Evolutionary conservation across 2,329 filamentous ascomycete species (phyloP), one percentile per base, ranked within the genome.

Genomic region (Aureobasidium mangrovei): DNA sequence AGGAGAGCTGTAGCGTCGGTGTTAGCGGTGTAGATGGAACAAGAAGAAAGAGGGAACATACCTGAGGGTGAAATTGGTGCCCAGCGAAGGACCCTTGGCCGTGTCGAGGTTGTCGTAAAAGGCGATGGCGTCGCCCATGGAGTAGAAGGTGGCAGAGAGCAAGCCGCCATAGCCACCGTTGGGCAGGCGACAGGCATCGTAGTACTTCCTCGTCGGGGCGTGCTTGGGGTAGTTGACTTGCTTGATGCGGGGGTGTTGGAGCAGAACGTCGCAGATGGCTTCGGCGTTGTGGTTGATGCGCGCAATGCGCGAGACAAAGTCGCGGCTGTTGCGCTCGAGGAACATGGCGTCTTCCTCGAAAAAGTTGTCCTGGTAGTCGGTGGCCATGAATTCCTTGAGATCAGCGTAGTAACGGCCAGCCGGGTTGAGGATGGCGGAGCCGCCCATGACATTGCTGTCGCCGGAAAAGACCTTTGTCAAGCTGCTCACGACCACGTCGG

Each of bases 381-480:
- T 33, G 41, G 86, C 80, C 67, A 88, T 80, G n/a, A 77, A 75
- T 4, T 74, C 66, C 66, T 89, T 91, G n/a, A 98, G 70, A 0
- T 71, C 62, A 2, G 67, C 54, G 68, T 95, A 95, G 70, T 85
- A 86, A 43, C 73, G 81, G n/a, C 83, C 75, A 55, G 83, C 79
- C 0, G 82, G 81, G 58, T 85, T 85, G 51, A 85, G 70, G 12
- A 85, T 76, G 10, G 77, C 74, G 60, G 80, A 76, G 56, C 93
- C 93, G 56, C 91, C 93, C 91, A 97, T 97, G 61, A 98, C 93
- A 69, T 98, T 97, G 69, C 88, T 93, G 70, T 96, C 93, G 48
- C 93, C 93, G 54, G 89, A 95, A 72, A 98, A 98, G 53, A 97
- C 86, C 70, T 98, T 98, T 46, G 93, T 97, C 56, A 98, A 76